Percentiles rank a stretch among this genome's conserved stretches.
Conservation (phyloP, 2,329 filamentous ascomycete species). For the Nannizzia gypsea region DNA sequence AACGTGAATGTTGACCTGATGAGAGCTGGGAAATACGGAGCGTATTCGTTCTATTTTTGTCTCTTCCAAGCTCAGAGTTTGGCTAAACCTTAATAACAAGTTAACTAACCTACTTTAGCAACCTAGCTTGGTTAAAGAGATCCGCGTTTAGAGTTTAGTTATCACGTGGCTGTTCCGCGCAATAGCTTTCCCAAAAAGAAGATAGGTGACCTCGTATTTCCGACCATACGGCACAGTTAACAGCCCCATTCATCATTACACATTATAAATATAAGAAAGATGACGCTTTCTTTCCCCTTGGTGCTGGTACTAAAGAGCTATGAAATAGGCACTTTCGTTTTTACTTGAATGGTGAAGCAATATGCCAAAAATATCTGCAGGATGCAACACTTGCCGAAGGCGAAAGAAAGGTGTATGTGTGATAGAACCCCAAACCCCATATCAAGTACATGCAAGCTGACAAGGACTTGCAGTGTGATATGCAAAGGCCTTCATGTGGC, state of each 20-base stretch:
- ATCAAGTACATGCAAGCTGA: neutral
- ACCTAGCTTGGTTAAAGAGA: too few species aligned
- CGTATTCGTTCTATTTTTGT: neutral
- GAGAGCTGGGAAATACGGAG: neutral
- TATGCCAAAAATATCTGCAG: slow-evolving; percentile 1
- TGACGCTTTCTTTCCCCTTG: neutral
- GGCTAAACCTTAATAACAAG: neutral
- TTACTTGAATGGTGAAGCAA: neutral
- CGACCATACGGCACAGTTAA: neutral
- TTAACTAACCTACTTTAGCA: too few species aligned
- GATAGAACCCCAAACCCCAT: neutral
- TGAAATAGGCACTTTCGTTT: neutral
- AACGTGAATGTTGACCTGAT: neutral
- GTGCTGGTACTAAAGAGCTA: neutral
- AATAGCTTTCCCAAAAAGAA: slow-evolving; percentile 4
- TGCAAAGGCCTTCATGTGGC: slow-evolving; percentile 5
- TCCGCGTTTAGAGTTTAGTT: neutral
- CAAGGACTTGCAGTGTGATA: neutral
- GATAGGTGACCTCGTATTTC: neutral
- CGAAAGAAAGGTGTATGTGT: slow-evolving; percentile 5
- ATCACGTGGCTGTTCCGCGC: neutral
- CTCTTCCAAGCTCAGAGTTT: neutral
- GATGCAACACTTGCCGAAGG: slow-evolving; percentile 6
- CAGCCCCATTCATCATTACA: neutral
- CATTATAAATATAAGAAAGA: neutral